Conservation (phyloP, 257 asterid genomes). For the Solanum paucissectum region DNA sequence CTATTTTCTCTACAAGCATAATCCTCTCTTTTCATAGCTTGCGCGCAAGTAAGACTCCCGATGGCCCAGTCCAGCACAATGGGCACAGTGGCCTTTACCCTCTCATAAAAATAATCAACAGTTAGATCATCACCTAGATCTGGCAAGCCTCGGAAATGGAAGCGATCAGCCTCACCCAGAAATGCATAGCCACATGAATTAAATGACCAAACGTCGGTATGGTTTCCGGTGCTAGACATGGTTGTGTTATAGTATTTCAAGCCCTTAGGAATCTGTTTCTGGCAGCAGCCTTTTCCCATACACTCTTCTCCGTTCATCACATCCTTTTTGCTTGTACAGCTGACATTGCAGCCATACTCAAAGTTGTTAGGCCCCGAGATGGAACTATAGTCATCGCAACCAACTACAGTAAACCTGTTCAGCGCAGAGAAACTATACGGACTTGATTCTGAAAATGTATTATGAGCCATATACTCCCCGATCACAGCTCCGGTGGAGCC, state of each 20-base stretch:
- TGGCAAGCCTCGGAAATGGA: not conserved
- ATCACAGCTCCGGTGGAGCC: conserved; percentile 10
- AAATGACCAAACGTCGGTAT: not conserved
- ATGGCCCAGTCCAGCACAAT: conserved; percentile 10
- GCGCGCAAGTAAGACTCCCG: not conserved
- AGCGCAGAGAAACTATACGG: conserved; percentile 8
- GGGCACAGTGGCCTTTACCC: not conserved
- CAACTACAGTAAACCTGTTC: conserved; percentile 2
- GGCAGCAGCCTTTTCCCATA: conserved; percentile 11
- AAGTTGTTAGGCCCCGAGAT: not conserved
- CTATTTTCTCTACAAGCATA: conserved; percentile 9
- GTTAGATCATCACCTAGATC: not conserved
- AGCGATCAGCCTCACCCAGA: conserved; percentile 1
- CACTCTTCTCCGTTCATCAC: not conserved
- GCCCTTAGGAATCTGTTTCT: not conserved
- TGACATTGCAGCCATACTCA: not conserved
- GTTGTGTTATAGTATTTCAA: not conserved
- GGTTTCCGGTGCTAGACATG: not conserved
- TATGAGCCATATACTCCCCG: not conserved
- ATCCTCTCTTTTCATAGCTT: not conserved
- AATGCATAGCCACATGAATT: conserved; percentile 8
- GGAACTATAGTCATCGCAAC: not conserved
- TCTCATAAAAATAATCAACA: not conserved
- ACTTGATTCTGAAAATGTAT: not conserved
- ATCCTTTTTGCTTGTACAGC: not conserved